Conservation (phyloP, 1,284 basidiomycete genomes). For the Sanghuangporus baumii region DNA sequence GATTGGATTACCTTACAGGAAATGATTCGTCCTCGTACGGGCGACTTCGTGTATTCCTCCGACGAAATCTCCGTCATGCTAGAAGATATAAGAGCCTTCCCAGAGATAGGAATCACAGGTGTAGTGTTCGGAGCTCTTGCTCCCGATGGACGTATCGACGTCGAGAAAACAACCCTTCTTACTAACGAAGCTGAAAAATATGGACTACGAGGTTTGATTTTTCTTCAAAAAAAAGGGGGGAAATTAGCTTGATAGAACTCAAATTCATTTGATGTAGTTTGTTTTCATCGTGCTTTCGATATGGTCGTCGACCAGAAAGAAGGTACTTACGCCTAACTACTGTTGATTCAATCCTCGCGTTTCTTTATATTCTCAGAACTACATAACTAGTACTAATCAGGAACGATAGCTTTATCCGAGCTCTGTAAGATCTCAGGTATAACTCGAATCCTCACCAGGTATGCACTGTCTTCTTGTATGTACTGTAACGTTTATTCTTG, state of each 20-base stretch:
- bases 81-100: slow-evolving; percentile 63
- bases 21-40: slow-evolving; percentile 74
- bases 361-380: neutral
- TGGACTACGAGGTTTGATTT: slow-evolving; percentile 47
- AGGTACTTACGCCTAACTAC: slow-evolving; percentile 34
- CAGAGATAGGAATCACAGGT: slow-evolving; percentile 49
- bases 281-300: slow-evolving; percentile 81
- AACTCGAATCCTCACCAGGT: slow-evolving; percentile 74
- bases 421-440: slow-evolving; percentile 56
- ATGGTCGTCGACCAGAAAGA: slow-evolving; percentile 53
- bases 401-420: slow-evolving; percentile 43
- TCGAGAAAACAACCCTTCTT: slow-evolving; percentile 38
- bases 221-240: too few relatives aligned
- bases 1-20: slow-evolving; percentile 36
- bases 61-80: slow-evolving; percentile 66
- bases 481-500: neutral
- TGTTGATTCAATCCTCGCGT: neutral
- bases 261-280: slow-evolving; percentile 40
- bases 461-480: neutral
- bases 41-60: slow-evolving; percentile 69
- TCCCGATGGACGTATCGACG: slow-evolving; percentile 54
- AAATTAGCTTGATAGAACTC: slow-evolving; percentile 2
- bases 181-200: neutral
- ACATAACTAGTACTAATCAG: neutral
- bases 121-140: slow-evolving; percentile 68